Base-by-base conservation (phyloP, 163 green algal species). In the Chlorella variabilis region DNA sequence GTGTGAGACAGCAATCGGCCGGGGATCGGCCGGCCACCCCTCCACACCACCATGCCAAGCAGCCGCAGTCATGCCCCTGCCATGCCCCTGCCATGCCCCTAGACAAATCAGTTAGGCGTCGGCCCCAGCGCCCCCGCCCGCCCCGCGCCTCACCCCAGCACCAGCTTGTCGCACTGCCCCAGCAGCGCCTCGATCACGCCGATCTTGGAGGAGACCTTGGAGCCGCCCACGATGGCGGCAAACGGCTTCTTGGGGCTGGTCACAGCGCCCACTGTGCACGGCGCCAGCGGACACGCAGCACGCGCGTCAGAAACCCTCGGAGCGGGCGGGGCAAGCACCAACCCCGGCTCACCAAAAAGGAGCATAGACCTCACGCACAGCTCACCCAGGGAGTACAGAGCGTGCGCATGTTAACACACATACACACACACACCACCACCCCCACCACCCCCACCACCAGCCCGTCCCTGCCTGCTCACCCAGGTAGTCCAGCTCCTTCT, bases 151-250 rank as follows among this genome's bases (percentile, higher is more conserved):
- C 80, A 94, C 91, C 93, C 93, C 51, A 97, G 91, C 79, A 97
- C 94, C 87, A 90, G 81, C 74, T 87, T 90, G 81, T 92, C 83
- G 36, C 85, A 83, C 87, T 91, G 87, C 51, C 92, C 77, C 62
- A 98, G 84, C 71, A 99, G 93, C 39, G 89, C 93, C 92, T 99
- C 97, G 74, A 99, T 98, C 66, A 99, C 97, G 56, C 92, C 94
- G 89, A 99, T 99, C 93, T 99, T 99, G 88, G 92, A 96, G 78
- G 94, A 98, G 83, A 98, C 95, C 92, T 98, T 98, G 87, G 92
- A 96, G 77, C 96, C 96, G 20, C 96, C 96, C 31, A 98, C 94
- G 71, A 99, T 98, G 79, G 96, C 96, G 67, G 92, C 92, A 83
- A 99, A 98, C 38, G 97, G 97, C 75, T 93, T 90, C 87, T 96